A percentile compares a stretch with the other conserved stretches of the same genome.
Evolutionary conservation across 805 yeast genomes (phyloP).

Genomic region (Starmerella floris): DNA sequence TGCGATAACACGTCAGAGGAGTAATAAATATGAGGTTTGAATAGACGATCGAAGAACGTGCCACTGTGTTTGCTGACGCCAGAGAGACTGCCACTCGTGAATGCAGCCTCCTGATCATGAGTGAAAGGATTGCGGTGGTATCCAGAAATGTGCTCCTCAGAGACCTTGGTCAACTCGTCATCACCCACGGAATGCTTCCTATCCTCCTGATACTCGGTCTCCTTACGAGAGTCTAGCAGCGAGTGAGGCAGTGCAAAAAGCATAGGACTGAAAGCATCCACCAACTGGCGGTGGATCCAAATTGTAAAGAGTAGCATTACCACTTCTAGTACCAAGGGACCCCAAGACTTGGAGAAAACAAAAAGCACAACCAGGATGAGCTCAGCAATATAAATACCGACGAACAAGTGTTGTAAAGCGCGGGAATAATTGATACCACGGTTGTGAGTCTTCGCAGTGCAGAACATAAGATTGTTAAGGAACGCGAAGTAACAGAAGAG

Average conservation of each 20-base stretch:
- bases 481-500: conserved; percentile 61
- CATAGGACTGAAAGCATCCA: conserved; percentile 51
- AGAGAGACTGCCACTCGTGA: not conserved
- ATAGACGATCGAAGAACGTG: conserved; percentile 34
- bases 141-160: not conserved
- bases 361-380: conserved; percentile 75
- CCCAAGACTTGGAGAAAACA: conserved; percentile 89
- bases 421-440: conserved; percentile 79
- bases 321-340: conserved; percentile 68
- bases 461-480: conserved; percentile 64
- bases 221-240: conserved; percentile 14
- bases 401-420: conserved; percentile 76
- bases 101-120: not conserved
- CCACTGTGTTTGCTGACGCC: conserved; percentile 3
- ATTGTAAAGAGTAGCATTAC: conserved; percentile 52
- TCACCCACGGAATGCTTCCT: not conserved
- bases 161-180: not conserved
- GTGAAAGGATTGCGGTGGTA: not conserved
- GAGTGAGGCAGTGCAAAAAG: conserved; percentile 31
- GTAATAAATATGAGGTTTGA: conserved; percentile 43
- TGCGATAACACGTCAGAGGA: conserved; percentile 26
- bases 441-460: conserved; percentile 49
- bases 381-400: conserved; percentile 80
- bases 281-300: conserved; percentile 54
- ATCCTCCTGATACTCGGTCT: not conserved